Evolutionary conservation across 257 asterid species (phyloP).

Genomic region (Solanum boliviense): DNA sequence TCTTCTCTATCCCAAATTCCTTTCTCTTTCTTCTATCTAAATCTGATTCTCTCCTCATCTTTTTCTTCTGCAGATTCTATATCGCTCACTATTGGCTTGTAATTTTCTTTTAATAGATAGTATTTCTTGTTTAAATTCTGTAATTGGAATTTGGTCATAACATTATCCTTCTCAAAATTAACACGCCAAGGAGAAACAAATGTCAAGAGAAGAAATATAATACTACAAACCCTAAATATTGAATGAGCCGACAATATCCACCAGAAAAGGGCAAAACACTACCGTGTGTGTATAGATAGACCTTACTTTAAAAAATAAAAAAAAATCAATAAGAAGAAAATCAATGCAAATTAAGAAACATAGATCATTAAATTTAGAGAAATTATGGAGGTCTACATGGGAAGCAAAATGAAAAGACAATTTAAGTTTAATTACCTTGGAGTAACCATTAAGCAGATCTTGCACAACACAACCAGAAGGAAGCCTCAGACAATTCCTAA

Average conservation of each 20-base stretch:
- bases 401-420: background rate
- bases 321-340: background rate
- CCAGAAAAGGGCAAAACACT: background rate
- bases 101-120: background rate
- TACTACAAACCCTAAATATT: background rate
- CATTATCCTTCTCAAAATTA: background rate
- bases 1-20: background rate
- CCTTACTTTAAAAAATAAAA: background rate
- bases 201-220: background rate
- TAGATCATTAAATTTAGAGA: background rate
- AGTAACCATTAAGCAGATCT: background rate
- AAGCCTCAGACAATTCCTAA: background rate
- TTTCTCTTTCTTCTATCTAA: background rate
- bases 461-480: background rate
- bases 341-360: background rate
- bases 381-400: background rate
- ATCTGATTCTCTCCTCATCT: background rate
- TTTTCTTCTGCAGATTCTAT: background rate
- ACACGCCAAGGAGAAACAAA: background rate
- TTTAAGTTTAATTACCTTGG: background rate
- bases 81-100: background rate
- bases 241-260: background rate
- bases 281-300: background rate
- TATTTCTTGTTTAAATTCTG: background rate
- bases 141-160: background rate